Base-by-base conservation (phyloP, 352 stramenopile genomes). In the Phytophthora vignae region DNA sequence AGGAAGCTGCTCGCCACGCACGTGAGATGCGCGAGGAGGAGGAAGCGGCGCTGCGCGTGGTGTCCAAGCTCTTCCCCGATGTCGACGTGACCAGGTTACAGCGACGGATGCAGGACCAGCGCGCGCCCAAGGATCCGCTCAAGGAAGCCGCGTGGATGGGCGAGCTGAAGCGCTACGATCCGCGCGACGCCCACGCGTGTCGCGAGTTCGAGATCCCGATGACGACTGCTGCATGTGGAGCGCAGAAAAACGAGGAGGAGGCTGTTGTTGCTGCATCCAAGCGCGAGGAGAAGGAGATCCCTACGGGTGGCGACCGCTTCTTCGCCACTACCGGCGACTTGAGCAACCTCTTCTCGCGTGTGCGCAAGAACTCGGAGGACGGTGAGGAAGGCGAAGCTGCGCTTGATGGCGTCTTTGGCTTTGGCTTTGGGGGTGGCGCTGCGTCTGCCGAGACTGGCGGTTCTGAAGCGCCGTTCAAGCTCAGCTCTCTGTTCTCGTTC, bases 281-380 rank as follows among this genome's bases (percentile, higher is more conserved):
- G 40, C 56, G 75, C 4, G 72, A 90, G 21, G 71, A 83, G 36
- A 91, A 91, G 61, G 70, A 84, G 22, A 73, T 90, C 1, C 61
- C 80, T 14, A 81, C 79, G 0, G 85, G 84, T n/a, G 84, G 82
- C 15, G 84, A 93, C 44, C 84, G 86, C 10, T 95, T 91, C 70
- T 95, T 93, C 68, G 72, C 80, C 21, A 91, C 86, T 4, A 85
- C 83, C 2, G 82, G 73, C 27, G 67, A 69, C 17, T 73, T 95
- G 11, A 83, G 81, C n/a, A 86, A 77, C 38, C 64, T 95, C 44
- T 95, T 95, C 60, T 84, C 85, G 1, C 85, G 88, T 42, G 84
- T 95, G 19, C 88, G 88, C 31, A 91, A 90, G 68, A 95, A 95
- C 64, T 95, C 88, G 50, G 88, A 95, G 54, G 88, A 95, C 52